Evolutionary conservation across 306 rosid genomes (phyloP), one percentile per base, ranked within the genome.

Genomic region (Inga leiocalycina): DNA sequence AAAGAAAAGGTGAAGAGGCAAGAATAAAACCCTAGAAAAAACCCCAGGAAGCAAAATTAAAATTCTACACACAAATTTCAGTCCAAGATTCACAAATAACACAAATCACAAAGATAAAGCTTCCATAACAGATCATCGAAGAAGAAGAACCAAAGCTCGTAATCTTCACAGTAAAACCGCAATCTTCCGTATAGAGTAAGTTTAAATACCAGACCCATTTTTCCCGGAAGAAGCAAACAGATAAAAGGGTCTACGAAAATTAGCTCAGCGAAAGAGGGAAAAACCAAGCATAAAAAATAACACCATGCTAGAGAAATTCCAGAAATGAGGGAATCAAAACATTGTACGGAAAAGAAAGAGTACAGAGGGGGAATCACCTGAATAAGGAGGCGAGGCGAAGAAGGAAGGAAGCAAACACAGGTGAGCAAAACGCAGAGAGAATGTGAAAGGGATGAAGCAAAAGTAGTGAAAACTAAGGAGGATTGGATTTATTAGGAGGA

Each of bases 11-110:
- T 56, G 37, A 52, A 37, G 45, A 67, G 20, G 45, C 74, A 84
- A 77, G 57, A 10, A 62, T 24, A 49, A 87, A 86, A 80, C 86
- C 91, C 89, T 79, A 87, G 72, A 81, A 65, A 35, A 84, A 68
- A 17, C 19, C n/a, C 16, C 67, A 24, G 4, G 27, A 83, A 77
- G 79, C 79, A 81, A 81, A 74, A 44, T 35, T 30, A 62, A 52
- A 77, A 78, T 37, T 69, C 61, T 10, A 75, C 74, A 43, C 52
- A 65, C 56, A 83, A 49, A 32, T 16, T 27, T 43, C 16, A 80
- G 72, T 48, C 22, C 19, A 75, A 74, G 39, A 8, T 13, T 43
- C 22, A 10, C 34, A 71, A 71, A 65, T 65, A n/a, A 71, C 4
- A 43, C 19, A 17, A 61, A 10, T 10, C 17, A 24, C 37, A 61